Percentiles rank a stretch among this genome's conserved stretches.
Evolutionary conservation across 2,329 filamentous ascomycete genomes (phyloP).

Genomic region (Cladosporium colombiae): DNA sequence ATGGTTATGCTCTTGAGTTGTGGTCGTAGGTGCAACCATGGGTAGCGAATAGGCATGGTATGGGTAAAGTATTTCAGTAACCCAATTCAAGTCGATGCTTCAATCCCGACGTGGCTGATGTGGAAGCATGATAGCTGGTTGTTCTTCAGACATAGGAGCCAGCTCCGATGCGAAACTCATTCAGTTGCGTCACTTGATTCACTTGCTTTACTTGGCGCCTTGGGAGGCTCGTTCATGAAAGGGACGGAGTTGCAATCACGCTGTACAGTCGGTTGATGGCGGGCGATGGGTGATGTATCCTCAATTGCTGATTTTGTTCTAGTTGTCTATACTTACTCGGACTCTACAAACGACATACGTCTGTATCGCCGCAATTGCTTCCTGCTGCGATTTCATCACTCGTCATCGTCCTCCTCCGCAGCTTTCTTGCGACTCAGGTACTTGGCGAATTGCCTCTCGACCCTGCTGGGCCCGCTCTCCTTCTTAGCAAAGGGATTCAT

Average conservation of each 20-base stretch:
- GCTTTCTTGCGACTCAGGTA: conserved; percentile 22
- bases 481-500: conserved; percentile 36
- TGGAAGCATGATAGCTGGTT: neutral
- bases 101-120: neutral
- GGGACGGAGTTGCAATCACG: neutral
- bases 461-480: conserved; percentile 6
- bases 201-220: neutral
- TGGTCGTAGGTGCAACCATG: neutral
- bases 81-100: neutral
- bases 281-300: neutral
- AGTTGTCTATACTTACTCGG: neutral
- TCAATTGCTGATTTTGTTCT: neutral
- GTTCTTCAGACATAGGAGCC: neutral
- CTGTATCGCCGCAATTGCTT: neutral
- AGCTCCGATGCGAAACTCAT: neutral
- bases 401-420: conserved; percentile 11
- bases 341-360: neutral
- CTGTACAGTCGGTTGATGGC: too few relatives aligned
- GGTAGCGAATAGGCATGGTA: neutral
- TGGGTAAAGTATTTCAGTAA: neutral
- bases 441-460: conserved; percentile 28
- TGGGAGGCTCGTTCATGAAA: neutral
- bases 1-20: neutral
- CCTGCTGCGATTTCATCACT: neutral
- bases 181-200: neutral